Percentiles rank a stretch among this genome's conserved stretches.
phyloP scores from a whole-genome alignment of 495 filamentous ascomycete genomes.

The Penicillium tannophilum region DNA sequence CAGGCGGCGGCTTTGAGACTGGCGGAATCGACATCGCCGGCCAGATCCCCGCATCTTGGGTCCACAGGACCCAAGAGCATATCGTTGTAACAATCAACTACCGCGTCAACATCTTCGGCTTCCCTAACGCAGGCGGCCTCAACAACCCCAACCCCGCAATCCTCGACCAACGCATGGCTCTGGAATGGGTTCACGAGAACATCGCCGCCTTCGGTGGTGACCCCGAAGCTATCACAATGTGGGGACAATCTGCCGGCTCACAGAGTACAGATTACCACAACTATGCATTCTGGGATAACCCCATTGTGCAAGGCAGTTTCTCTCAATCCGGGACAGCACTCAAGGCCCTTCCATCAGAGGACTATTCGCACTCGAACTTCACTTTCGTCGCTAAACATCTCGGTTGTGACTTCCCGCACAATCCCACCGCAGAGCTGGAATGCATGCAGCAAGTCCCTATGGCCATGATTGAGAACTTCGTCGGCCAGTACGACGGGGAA shows the following conservation, averaged over 20 bases:
- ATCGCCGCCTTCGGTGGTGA: conserved; percentile 19
- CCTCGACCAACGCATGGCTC: conserved; percentile 60
- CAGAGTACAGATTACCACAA: neutral
- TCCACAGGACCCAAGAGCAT: conserved; percentile 14
- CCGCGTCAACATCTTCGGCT: conserved; percentile 22
- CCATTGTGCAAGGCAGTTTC: too few species aligned
- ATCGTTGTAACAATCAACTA: conserved; percentile 24
- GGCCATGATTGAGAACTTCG: too few species aligned
- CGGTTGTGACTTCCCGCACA: conserved; percentile 35
- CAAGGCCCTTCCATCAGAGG: too few species aligned
- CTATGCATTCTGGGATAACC: conserved; percentile 16
- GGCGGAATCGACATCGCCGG: conserved; percentile 16
- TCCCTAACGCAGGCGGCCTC: conserved; percentile 11
- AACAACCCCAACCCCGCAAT: conserved; percentile 48
- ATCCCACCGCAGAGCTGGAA: conserved; percentile 33
- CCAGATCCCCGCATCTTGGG: conserved; percentile 14
- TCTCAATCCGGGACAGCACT: too few species aligned
- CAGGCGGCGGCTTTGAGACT: conserved; percentile 13
- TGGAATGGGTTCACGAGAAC: conserved; percentile 37
- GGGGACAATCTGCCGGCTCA: conserved; percentile 38
- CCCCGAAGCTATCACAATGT: conserved; percentile 43
- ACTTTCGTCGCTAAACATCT: conserved; percentile 42
- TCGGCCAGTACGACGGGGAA: too few species aligned
- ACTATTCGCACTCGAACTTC: conserved; percentile 19
- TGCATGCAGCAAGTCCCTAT: conserved; percentile 44